Evolutionary conservation across 2,329 filamentous ascomycete species (phyloP).

Genomic region (Myriangium duriaei): DNA sequence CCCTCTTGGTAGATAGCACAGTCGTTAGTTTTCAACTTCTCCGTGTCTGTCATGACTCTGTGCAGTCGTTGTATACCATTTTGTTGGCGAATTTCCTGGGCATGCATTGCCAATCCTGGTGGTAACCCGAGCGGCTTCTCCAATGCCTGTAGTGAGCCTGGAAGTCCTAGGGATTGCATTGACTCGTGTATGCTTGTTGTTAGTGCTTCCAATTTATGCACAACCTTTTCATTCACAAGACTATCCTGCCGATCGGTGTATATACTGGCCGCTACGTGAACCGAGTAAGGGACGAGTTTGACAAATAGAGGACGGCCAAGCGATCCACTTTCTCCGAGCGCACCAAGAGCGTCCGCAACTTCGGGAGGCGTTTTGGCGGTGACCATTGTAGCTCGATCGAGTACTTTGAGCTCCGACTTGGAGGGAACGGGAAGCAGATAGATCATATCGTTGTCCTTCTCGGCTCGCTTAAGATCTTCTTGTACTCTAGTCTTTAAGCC

Average conservation of each 20-base stretch:
- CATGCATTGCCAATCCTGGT: conserved; percentile 72
- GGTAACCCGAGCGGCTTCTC: conserved; percentile 90
- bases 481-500: conserved; percentile 69
- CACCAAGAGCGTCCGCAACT: conserved; percentile 64
- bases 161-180: conserved; percentile 71
- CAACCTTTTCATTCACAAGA: conserved; percentile 78
- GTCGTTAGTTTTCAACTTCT: conserved; percentile 76
- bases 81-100: conserved; percentile 85
- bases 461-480: conserved; percentile 81
- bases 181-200: conserved; percentile 69
- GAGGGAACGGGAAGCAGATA: conserved; percentile 77
- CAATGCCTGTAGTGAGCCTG: conserved; percentile 82
- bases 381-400: conserved; percentile 87
- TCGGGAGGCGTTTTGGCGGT: conserved; percentile 65
- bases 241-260: conserved; percentile 86
- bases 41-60: conserved; percentile 73
- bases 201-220: conserved; percentile 69
- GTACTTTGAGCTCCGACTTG: conserved; percentile 72
- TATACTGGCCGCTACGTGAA: conserved; percentile 88
- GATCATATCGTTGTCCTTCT: conserved; percentile 94
- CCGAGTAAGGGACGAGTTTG: conserved; percentile 87
- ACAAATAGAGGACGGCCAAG: conserved; percentile 79
- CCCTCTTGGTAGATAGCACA: conserved; percentile 71
- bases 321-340: conserved; percentile 66
- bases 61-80: conserved; percentile 69